Conservation (phyloP, 108 stramenopile genomes). For the Pelagomonas calceolata region DNA sequence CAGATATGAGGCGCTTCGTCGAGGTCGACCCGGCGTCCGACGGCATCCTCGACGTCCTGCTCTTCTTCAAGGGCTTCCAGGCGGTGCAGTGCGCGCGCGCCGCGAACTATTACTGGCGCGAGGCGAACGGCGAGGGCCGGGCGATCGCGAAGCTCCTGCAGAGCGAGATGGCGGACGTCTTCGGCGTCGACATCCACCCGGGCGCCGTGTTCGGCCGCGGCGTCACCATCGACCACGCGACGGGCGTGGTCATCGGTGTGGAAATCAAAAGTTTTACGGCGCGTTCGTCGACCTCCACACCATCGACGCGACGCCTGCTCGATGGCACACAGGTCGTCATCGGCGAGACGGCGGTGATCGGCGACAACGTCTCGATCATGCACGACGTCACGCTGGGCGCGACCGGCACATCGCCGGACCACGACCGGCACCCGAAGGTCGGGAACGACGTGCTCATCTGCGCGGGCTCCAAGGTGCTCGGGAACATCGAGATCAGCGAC, state of each 20-base stretch:
- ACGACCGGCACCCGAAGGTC: conserved; percentile 59
- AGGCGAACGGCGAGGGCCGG: neutral
- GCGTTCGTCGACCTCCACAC: no score
- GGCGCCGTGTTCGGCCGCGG: conserved; percentile 44
- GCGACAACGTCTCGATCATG: conserved; percentile 31
- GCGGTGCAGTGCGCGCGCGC: conserved; percentile 34
- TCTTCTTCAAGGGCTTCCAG: conserved; percentile 54
- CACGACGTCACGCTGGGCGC: conserved; percentile 36
- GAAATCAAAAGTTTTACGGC: no score
- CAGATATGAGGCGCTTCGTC: no score
- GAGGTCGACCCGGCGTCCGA: conserved; percentile 55
- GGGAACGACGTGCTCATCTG: conserved; percentile 53
- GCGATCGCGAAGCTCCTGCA: conserved; percentile 62
- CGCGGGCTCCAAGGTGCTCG: conserved; percentile 50
- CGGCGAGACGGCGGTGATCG: conserved; percentile 38
- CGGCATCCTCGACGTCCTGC: conserved; percentile 45
- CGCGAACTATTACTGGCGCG: conserved; percentile 33
- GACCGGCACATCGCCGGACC: conserved; percentile 32
- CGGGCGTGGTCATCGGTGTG: conserved; percentile 50
- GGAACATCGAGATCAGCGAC: conserved; percentile 47
- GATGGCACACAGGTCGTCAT: conserved; percentile 49
- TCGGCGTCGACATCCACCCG: conserved; percentile 66
- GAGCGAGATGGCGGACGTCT: conserved; percentile 58
- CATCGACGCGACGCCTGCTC: no score
- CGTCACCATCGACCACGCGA: conserved; percentile 51